Evolutionary conservation across 2,329 filamentous ascomycete genomes (phyloP).

Genomic region (Chaetomium strumarium): DNA sequence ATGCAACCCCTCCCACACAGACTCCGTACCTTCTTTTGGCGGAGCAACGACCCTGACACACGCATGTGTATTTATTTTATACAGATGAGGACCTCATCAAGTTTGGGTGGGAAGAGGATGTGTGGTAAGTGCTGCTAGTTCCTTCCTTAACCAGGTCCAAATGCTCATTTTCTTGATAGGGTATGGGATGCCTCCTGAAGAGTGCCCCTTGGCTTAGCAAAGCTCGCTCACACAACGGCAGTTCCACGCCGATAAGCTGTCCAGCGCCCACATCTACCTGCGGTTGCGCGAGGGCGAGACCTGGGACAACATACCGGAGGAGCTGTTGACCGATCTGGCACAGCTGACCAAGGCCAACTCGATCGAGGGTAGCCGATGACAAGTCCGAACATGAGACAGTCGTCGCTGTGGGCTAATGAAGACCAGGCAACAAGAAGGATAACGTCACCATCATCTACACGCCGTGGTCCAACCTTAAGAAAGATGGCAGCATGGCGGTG

Average conservation of each 20-base stretch:
- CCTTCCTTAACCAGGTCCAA: neutral
- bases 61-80: neutral
- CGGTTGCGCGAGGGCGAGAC: constrained; percentile 69
- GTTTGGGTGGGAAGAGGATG: constrained; percentile 88
- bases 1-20: too few species aligned
- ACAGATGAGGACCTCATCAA: constrained; percentile 95
- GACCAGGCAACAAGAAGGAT: constrained; percentile 90
- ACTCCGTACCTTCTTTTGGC: neutral
- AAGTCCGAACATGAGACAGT: neutral
- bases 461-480: constrained; percentile 89
- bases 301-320: constrained; percentile 76
- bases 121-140: constrained; percentile 59
- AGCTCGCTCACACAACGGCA: constrained; percentile 30
- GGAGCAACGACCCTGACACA: neutral
- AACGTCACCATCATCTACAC: constrained; percentile 97
- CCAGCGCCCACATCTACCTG: constrained; percentile 93
- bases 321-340: constrained; percentile 79
- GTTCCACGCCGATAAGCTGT: constrained; percentile 98
- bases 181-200: constrained; percentile 25
- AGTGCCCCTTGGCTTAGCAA: neutral
- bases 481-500: constrained; percentile 90
- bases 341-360: constrained; percentile 98
- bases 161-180: constrained; percentile 23
- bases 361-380: constrained; percentile 65
- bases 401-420: constrained; percentile 6